Percentiles rank a stretch among this genome's conserved stretches.
These are phyloP conservation scores for Jimgerdemannia lactiflua DNA, from an alignment of 192 early-diverging fungal species.

Conservation along the genomic window DNA sequence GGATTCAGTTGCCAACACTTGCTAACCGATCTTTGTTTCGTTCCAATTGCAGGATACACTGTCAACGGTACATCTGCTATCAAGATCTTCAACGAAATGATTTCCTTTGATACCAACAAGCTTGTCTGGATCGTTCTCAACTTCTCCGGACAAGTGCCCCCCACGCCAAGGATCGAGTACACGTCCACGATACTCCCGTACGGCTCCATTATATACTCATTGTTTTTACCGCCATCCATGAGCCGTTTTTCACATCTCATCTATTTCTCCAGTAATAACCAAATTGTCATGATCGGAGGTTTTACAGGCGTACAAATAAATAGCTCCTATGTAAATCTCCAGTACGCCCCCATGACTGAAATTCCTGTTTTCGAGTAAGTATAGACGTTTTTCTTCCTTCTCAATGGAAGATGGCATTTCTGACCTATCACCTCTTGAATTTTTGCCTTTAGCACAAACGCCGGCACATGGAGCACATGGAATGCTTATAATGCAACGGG, in stretches of 20 bases:
- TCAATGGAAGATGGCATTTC: not conserved
- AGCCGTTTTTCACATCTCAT: not conserved
- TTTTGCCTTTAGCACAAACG: too few species aligned
- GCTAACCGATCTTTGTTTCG: not conserved
- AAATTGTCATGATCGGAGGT: not conserved
- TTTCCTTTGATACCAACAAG: not conserved
- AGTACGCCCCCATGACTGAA: not conserved
- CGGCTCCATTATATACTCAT: not conserved
- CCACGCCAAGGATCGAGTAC: not conserved
- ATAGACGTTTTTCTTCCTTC: not conserved
- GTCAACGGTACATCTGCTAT: not conserved
- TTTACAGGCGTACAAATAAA: not conserved
- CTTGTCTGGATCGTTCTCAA: not conserved
- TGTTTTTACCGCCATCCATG: not conserved
- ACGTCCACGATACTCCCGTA: not conserved
- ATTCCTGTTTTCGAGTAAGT: not conserved
- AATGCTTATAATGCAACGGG: not conserved
- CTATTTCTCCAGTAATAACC: not conserved
- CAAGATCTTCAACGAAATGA: not conserved
- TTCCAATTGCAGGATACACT: not conserved
- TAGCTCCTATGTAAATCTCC: not conserved
- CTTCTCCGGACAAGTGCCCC: not conserved
- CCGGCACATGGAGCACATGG: not conserved
- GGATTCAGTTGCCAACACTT: too few species aligned
- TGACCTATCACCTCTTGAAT: not conserved